Evolutionary conservation across 2,329 filamentous ascomycete species (phyloP).

Genomic region (Apiospora marii): DNA sequence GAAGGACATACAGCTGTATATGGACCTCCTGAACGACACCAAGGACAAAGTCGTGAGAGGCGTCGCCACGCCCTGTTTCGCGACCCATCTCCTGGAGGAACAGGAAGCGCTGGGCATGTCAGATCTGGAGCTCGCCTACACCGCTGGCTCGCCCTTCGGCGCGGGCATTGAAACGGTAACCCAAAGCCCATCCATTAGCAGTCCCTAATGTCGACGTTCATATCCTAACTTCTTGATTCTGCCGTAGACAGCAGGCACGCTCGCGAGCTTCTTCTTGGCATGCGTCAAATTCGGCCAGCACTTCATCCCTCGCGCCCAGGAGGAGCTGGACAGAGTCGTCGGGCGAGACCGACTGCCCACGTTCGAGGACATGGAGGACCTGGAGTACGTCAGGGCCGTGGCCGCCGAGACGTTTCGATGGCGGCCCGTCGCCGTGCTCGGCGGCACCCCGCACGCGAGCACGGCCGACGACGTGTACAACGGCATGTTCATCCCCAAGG

Average conservation of each 20-base stretch:
- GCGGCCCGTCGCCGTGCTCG: constrained; percentile 51
- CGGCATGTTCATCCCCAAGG: constrained; percentile 54
- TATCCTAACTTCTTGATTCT: neutral
- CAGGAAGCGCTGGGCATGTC: constrained; percentile 50
- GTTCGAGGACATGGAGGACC: constrained; percentile 45
- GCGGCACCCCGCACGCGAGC: constrained; percentile 55
- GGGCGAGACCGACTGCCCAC: constrained; percentile 47
- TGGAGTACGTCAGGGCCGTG: constrained; percentile 47
- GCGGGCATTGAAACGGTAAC: constrained; percentile 52
- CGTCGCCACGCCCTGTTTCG: constrained; percentile 49
- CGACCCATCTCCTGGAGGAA: constrained; percentile 50
- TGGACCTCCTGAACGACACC: constrained; percentile 50
- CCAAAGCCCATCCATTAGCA: neutral
- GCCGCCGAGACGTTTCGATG: constrained; percentile 50
- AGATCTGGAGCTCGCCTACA: constrained; percentile 52
- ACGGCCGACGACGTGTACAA: constrained; percentile 49
- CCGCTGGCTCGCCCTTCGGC: constrained; percentile 54
- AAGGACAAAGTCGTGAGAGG: constrained; percentile 44
- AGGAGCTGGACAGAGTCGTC: constrained; percentile 49
- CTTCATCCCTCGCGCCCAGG: constrained; percentile 39
- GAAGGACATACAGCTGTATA: constrained; percentile 47
- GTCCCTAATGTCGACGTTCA: neutral
- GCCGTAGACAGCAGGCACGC: constrained; percentile 56
- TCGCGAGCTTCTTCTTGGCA: constrained; percentile 40
- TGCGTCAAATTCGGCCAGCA: constrained; percentile 34